Evolutionary conservation across 768 basidiomycete species (phyloP).

Genomic region (Pleurotus sapidus): DNA sequence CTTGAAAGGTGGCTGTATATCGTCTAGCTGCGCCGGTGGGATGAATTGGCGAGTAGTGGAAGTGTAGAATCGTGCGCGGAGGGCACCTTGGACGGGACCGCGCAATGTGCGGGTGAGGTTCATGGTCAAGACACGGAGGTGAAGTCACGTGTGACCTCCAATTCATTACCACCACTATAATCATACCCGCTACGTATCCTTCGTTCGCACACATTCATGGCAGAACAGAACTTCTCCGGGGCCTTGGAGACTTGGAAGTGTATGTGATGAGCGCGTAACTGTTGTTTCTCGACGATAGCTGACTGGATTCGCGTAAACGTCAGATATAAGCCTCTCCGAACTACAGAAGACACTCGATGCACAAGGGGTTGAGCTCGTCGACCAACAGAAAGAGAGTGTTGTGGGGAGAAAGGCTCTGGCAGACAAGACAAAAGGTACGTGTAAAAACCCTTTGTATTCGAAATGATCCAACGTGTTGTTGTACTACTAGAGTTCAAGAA

Average conservation of each 20-base stretch:
- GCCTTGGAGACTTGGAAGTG: slow-evolving; percentile 93
- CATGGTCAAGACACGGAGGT: slow-evolving; percentile 7
- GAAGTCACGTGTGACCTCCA: slow-evolving; percentile 11
- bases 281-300: not conserved
- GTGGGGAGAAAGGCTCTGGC: slow-evolving; percentile 92
- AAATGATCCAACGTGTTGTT: not conserved
- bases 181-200: not conserved
- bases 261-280: slow-evolving; percentile 27
- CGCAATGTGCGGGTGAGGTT: slow-evolving; percentile 7
- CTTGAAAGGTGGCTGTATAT: slow-evolving; percentile 2
- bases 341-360: slow-evolving; percentile 91
- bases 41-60: slow-evolving; percentile 7
- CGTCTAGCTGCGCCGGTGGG: slow-evolving; percentile 9
- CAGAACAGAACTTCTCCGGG: slow-evolving; percentile 87
- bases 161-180: not conserved
- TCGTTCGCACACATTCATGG: slow-evolving; percentile 20
- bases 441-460: not conserved
- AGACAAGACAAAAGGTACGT: slow-evolving; percentile 93
- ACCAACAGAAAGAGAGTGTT: slow-evolving; percentile 97
- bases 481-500: slow-evolving; percentile 84
- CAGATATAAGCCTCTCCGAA: slow-evolving; percentile 86
- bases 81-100: not conserved
- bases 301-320: not conserved
- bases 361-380: slow-evolving; percentile 93
- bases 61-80: not conserved